Base-by-base conservation (phyloP, 2,329 filamentous ascomycete species). In the Drechslerella stenobrocha region DNA sequence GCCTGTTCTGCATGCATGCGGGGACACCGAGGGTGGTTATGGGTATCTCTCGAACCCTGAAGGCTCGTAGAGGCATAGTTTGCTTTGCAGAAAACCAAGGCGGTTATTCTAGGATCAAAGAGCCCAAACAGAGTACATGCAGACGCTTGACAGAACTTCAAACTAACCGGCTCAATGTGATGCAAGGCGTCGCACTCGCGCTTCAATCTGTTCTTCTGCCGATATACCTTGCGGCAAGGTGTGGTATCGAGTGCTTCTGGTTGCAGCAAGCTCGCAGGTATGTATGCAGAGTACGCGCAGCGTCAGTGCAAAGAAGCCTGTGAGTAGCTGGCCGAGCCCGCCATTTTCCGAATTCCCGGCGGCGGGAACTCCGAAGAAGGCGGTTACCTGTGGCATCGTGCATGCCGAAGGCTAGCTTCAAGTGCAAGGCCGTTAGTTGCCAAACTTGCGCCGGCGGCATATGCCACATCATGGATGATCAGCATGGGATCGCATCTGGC, bases 401-500 rank as follows among this genome's bases (percentile, higher is more conserved):
- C 37, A 42, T 42, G 37, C 37, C 37, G 37, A 18, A 42, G 37
- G n/a, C 18, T 20, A 42, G 9, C 28, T 9, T 20, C 37, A 42
- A 42, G 22, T 18, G 18, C 37, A 42, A 42, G 15, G 37, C 37
- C 37, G 37, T 42, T 20, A 42, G 13, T 20, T 42, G 37, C 37
- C 3, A 30, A 20, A 5, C 34, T 15, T 18, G 18, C 13, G 37
- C 4, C 37, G 8, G 8, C 18, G 37, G 37, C 34, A 20, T 42
- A 20, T 42, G 37, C 37, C 37, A 42, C 37, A 42, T 42, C 37
- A 42, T 42, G 37, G 37, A 20, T 42, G 37, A 42, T 42, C 37
- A 3, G 22, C 37, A 42, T 20, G 37, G 37, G 18, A 11, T 3
- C 22, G 37, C 37, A 9, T 42, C 3, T 42, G 4, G 15, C 37